A percentile compares a stretch with the other conserved stretches of the same genome.
Evolutionary conservation across 2,329 filamentous ascomycete genomes (phyloP).

Genomic region (Leptographium radiaticola): DNA sequence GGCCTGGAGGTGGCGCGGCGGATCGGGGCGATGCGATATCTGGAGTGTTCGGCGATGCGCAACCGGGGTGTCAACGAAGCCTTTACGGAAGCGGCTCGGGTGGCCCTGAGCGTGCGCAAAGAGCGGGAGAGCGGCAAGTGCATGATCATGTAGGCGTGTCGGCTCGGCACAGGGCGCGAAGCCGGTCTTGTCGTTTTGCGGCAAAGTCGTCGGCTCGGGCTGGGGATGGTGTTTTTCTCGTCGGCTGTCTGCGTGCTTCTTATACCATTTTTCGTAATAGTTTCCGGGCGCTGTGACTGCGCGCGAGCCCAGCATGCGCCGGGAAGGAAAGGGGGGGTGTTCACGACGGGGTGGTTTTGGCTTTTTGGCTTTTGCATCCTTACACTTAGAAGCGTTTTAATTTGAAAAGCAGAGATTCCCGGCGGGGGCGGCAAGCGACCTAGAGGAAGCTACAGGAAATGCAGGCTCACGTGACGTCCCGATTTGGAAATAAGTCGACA

Average conservation of each 20-base stretch:
- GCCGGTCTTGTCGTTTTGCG: background rate
- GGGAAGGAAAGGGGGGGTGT: background rate
- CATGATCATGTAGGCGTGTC: conserved; percentile 36
- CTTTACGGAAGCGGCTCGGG: conserved; percentile 92
- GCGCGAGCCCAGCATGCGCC: background rate
- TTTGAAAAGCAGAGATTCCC: background rate
- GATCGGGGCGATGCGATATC: conserved; percentile 85
- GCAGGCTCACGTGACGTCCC: background rate
- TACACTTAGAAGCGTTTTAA: background rate
- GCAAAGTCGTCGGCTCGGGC: too few species aligned
- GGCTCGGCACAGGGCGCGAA: too few species aligned
- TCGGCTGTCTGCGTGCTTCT: background rate
- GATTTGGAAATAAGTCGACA: background rate
- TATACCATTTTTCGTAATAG: background rate
- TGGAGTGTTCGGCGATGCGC: conserved; percentile 97
- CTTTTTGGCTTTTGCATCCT: background rate
- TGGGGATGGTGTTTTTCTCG: background rate
- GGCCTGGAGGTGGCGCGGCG: conserved; percentile 82
- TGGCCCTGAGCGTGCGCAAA: conserved; percentile 65
- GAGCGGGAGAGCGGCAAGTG: conserved; percentile 51
- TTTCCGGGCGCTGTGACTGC: background rate
- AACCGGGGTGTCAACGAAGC: conserved; percentile 97
- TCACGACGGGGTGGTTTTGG: background rate
- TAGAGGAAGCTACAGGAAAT: background rate
- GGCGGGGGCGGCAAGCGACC: background rate